Conservation (phyloP, 768 basidiomycete species). For the Filobasidium floriforme region DNA sequence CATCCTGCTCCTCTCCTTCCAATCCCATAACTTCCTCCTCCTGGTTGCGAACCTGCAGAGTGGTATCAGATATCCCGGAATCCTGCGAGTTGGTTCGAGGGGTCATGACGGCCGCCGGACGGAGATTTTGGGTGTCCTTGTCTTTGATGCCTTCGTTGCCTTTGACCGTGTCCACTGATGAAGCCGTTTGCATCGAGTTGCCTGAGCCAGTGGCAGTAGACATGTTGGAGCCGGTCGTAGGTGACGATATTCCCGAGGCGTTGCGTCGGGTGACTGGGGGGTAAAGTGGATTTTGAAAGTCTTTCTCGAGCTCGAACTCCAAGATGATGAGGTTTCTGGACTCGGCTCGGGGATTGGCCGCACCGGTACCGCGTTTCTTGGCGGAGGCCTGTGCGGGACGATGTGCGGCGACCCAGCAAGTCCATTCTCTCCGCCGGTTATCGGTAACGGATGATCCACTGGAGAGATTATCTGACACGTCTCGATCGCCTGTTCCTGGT, state of each 20-base stretch:
- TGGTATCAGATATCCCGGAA: slow-evolving; percentile 2
- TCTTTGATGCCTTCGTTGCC: not conserved
- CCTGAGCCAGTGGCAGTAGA: not conserved
- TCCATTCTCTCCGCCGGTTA: slow-evolving; percentile 39
- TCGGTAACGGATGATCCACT: slow-evolving; percentile 7
- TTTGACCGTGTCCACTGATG: not conserved
- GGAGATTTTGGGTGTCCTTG: not conserved
- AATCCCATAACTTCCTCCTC: slow-evolving; percentile 29
- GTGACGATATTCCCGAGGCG: slow-evolving; percentile 26
- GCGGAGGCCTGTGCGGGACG: slow-evolving; percentile 36
- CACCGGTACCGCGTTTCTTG: slow-evolving; percentile 30
- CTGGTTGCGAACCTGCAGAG: not conserved
- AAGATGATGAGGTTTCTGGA: slow-evolving; percentile 56
- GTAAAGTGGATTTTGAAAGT: slow-evolving; percentile 63
- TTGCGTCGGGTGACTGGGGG: slow-evolving; percentile 43
- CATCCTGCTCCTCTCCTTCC: slow-evolving; percentile 43
- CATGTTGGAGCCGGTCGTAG: slow-evolving; percentile 1
- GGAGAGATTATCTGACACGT: slow-evolving; percentile 25
- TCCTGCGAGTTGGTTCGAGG: slow-evolving; percentile 1
- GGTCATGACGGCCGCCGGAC: not conserved
- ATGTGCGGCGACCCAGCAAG: slow-evolving; percentile 45
- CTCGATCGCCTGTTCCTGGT: slow-evolving; percentile 50
- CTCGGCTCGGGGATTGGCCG: slow-evolving; percentile 49
- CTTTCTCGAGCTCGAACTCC: slow-evolving; percentile 72
- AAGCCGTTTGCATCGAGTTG: not conserved